A percentile compares a stretch with the other conserved stretches of the same genome.
Conservation (phyloP, 768 basidiomycete species). For the Tricholoma bakamatsutake region DNA sequence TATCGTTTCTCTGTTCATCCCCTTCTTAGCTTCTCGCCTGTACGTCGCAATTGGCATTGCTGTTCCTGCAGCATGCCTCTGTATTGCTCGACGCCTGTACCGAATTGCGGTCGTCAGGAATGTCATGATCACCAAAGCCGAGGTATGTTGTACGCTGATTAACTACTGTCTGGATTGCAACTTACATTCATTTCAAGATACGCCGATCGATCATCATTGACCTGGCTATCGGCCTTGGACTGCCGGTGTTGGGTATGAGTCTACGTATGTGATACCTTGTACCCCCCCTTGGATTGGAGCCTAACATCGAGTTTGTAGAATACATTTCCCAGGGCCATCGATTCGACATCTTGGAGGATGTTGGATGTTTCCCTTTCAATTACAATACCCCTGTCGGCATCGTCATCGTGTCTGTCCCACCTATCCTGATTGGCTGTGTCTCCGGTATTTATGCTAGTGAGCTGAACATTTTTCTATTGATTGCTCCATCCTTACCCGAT, state of each 20-base stretch:
- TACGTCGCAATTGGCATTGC: neutral
- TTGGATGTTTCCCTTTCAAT: slow-evolving; percentile 39
- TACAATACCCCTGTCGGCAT: slow-evolving; percentile 31
- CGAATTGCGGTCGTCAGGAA: neutral
- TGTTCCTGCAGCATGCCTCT: neutral
- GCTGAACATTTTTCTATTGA: slow-evolving; percentile 4
- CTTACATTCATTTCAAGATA: slow-evolving; percentile 21
- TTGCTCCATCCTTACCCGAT: neutral
- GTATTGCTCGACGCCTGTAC: neutral
- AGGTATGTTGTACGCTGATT: slow-evolving; percentile 8
- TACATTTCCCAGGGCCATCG: slow-evolving; percentile 41
- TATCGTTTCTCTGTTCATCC: neutral
- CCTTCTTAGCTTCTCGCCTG: neutral
- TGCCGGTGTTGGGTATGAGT: slow-evolving; percentile 37
- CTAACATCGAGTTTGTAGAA: slow-evolving; percentile 25
- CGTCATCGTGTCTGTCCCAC: slow-evolving; percentile 30
- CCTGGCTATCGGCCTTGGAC: slow-evolving; percentile 44
- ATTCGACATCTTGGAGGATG: slow-evolving; percentile 39
- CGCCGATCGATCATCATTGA: slow-evolving; percentile 45
- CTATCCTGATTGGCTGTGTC: slow-evolving; percentile 32
- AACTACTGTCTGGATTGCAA: neutral
- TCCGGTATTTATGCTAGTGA: slow-evolving; percentile 36
- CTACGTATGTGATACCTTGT: slow-evolving; percentile 6
- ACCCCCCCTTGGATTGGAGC: neutral
- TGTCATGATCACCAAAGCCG: slow-evolving; percentile 7